Conservation (phyloP, 139 green algal species). For the Zygnema cylindricum region DNA sequence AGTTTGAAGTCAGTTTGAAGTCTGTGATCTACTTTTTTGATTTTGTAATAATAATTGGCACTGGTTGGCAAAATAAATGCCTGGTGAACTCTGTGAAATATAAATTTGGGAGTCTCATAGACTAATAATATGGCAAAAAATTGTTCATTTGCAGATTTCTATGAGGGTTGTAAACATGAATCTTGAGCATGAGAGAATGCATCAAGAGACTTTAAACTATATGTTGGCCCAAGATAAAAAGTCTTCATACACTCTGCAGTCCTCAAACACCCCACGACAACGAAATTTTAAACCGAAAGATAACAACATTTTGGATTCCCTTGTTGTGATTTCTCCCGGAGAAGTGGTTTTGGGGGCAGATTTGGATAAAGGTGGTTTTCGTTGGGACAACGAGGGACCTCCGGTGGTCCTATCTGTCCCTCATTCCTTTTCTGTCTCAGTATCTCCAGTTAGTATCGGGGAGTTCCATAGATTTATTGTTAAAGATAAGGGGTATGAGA, state of each 20-base stretch:
- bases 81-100: too few relatives aligned
- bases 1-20: too few relatives aligned
- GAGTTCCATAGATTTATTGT: conserved; percentile 68
- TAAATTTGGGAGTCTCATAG: too few relatives aligned
- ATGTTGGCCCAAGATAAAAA: conserved; percentile 69
- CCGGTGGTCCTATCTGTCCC: not conserved
- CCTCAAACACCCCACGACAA: not conserved
- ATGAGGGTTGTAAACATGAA: conserved; percentile 47
- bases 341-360: conserved; percentile 61
- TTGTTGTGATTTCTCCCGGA: conserved; percentile 24
- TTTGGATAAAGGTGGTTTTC: conserved; percentile 56
- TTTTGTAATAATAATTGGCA: too few relatives aligned
- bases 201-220: conserved; percentile 74
- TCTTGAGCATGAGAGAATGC: conserved; percentile 74
- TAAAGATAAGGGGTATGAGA: conserved; percentile 60
- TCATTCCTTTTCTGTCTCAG: conserved; percentile 44
- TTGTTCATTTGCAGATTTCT: conserved; percentile 21
- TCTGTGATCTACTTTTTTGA: too few relatives aligned
- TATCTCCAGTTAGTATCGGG: conserved; percentile 65
- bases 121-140: too few relatives aligned
- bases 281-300: not conserved
- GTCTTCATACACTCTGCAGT: conserved; percentile 4
- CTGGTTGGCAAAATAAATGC: too few relatives aligned
- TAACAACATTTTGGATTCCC: not conserved
- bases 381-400: conserved; percentile 75